Base-by-base conservation (phyloP, 345 rosid species). In the Gossypium turneri region DNA sequence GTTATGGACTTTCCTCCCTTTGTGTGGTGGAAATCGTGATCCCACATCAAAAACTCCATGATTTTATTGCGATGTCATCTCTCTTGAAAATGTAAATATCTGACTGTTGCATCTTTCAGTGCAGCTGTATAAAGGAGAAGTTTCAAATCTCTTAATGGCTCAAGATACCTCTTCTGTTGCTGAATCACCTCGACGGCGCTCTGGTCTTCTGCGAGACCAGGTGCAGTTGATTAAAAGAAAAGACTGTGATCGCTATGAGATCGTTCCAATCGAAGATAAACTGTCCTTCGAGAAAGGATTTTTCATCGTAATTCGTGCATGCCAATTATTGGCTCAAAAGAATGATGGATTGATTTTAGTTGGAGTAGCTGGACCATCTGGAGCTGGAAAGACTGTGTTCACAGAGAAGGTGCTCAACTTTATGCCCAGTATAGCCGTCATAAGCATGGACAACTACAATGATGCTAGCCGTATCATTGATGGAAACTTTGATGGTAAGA, bases 291-390 rank as follows among this genome's bases (percentile, higher is more conserved):
- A 95, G 81, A 95, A 95, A 70, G 99, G 99, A 24, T 95, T 95
- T 82, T 95, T 90, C 78, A 83, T 82, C 22, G 93, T 91, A 15
- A 95, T 95, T 72, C 94, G 99, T 47, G 96, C 99, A 8, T 93
- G 97, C 84, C 99, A 95, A 71, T 79, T 93, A 41, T 64, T 93
- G 84, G 88, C 98, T 71, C 97, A 93, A 79, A 93, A 93, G 85
- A 95, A 93, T 76, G 93, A 91, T 63, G 99, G 99, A 44, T 67
- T 95, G 51, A 87, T 89, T 77, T 83, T 95, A 79, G 97, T 93
- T 70, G 99, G 98, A 34, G 89, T 95, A 59, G 99, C 99, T 25
- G 99, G 99, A 73, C 99, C 99, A 19, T 93, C 98, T 74, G 99
- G 99, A 34, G 99, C 99, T 73, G 99, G 99, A 19, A 95, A 95